Base-by-base conservation (phyloP, 345 rosid genomes). In the Lepidium aucheri region DNA sequence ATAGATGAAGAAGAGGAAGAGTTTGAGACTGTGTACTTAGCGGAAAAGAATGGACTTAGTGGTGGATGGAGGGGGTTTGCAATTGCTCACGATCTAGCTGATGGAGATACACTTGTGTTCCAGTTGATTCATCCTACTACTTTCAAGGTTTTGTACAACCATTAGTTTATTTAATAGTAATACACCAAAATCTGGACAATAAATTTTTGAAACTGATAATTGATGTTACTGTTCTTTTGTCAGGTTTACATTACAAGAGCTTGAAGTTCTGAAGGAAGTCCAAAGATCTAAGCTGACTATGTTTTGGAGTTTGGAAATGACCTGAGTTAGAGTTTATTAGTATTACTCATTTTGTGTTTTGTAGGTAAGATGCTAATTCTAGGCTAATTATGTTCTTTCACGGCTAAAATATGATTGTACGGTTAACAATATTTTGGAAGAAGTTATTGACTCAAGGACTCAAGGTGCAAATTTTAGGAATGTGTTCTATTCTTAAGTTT, bases 11-110 rank as follows among this genome's bases (percentile, higher is more conserved):
- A 54, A 73, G 94, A 82, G 12, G 45, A 67, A 26, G 79, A 54
- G 38, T 82, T 63, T 26, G 75, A 53, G 63, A 80, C 84, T n/a
- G 79, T 82, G 42, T 85, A 88, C 79, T 74, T 85, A 46, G 87
- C 84, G 36, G 72, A 77, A 45, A 89, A 76, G 75, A 89, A 85
- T 3, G 95, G 96, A 75, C 81, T 91, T 67, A 89, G 98, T 78
- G 96, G 94, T 79, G 98, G 98, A 45, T 91, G 98, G 98, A 81
- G 86, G 69, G 88, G 81, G 64, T 91, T 91, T 64, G 82, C 82
- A 17, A 63, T 76, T 65, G 84, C 79, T 11, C 94, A 86, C 77
- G 74, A 76, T 63, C 85, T 91, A 82, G 77, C 75, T 1, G 87
- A 86, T 71, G 98, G 98, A 24, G 96, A 91, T 79, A 88, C 78